Percentiles rank a stretch among this genome's conserved stretches.
phyloP scores from a whole-genome alignment of 192 early-diverging fungal genomes.

The Backusella morwellensis region DNA sequence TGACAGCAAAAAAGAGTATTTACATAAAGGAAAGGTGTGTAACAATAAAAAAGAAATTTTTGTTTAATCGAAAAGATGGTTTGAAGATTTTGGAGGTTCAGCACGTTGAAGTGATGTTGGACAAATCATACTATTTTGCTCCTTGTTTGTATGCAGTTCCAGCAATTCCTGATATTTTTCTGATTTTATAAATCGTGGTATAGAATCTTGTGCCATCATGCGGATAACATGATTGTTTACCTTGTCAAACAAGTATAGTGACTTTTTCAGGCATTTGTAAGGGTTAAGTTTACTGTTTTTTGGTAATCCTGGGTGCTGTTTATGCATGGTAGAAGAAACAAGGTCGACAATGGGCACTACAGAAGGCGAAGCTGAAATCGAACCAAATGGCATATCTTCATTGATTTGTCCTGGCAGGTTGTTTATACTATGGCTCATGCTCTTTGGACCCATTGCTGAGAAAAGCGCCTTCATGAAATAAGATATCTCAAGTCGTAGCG shows the following conservation, averaged over 20 bases:
- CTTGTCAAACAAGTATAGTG: slow-evolving; percentile 44
- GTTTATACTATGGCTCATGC: not conserved
- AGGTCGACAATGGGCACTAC: not conserved
- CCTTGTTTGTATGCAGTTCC: not conserved
- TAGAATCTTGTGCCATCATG: slow-evolving; percentile 68
- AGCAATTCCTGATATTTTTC: not conserved
- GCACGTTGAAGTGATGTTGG: slow-evolving; percentile 7
- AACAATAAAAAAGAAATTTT: not conserved
- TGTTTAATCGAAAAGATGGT: not conserved
- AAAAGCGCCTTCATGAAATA: slow-evolving; percentile 42
- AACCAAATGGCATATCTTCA: not conserved
- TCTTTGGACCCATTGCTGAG: slow-evolving; percentile 16
- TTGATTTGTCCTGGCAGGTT: not conserved
- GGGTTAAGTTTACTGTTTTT: not conserved
- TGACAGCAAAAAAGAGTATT: not conserved
- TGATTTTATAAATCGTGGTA: slow-evolving; percentile 55
- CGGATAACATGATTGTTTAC: slow-evolving; percentile 63
- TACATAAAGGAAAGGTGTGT: not conserved
- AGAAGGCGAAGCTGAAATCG: not conserved
- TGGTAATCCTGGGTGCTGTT: not conserved
- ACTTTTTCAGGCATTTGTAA: slow-evolving; percentile 8
- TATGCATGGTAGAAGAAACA: not conserved
- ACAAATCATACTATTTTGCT: not conserved
- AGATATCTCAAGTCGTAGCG: slow-evolving; percentile 43
- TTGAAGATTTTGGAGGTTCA: slow-evolving; percentile 1